These are phyloP conservation scores for Paramecium bursaria DNA, from an alignment of 73 alveolate species.

Conservation along the genomic window DNA sequence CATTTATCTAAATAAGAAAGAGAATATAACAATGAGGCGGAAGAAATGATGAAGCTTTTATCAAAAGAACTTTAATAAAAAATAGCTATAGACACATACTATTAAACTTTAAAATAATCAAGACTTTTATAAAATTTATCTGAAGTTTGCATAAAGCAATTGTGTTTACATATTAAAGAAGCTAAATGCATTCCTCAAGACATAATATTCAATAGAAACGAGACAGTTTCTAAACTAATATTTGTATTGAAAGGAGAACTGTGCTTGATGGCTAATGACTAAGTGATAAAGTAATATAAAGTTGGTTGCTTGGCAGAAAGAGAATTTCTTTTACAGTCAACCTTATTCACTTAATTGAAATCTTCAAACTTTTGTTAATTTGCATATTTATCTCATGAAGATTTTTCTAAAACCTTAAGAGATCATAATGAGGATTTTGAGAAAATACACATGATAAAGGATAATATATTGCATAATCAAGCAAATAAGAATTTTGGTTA, in stretches of 20 bases:
- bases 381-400: not conserved
- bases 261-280: not conserved
- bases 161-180: constrained; percentile 36
- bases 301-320: constrained; percentile 36
- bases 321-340: constrained; percentile 25
- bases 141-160: not conserved
- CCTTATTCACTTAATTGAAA: not conserved
- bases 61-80: constrained; percentile 21
- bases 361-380: constrained; percentile 20
- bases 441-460: constrained; percentile 22
- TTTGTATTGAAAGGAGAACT: constrained; percentile 33
- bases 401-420: not conserved
- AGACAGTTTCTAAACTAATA: constrained; percentile 12
- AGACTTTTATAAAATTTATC: constrained; percentile 3
- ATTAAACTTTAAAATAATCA: constrained; percentile 8
- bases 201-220: constrained; percentile 30
- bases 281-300: not conserved
- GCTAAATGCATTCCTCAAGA: constrained; percentile 23
- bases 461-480: constrained; percentile 26
- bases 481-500: constrained; percentile 31
- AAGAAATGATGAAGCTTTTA: constrained; percentile 14
- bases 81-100: constrained; percentile 14
- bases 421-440: constrained; percentile 56
- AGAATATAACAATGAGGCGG: constrained; percentile 12
- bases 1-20: constrained; percentile 8